These are phyloP conservation scores for Kodamaea laetipori DNA, from an alignment of 805 yeast species.

Conservation along the genomic window DNA sequence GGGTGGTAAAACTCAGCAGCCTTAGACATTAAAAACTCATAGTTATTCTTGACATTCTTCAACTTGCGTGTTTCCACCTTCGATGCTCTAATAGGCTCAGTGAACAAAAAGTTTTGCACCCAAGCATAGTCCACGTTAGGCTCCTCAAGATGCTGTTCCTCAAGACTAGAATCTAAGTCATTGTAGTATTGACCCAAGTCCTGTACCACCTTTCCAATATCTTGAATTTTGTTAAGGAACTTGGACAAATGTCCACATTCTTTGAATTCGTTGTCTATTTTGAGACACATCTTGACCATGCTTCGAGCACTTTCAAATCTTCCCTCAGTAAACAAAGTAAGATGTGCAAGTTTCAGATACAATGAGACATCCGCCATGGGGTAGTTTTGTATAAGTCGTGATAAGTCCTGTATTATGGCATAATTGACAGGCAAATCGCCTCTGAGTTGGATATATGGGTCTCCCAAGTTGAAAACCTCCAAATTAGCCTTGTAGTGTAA, in stretches of 20 bases:
- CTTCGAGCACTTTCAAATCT: slow-evolving; percentile 55
- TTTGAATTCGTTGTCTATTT: slow-evolving; percentile 71
- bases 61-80: slow-evolving; percentile 27
- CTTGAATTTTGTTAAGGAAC: slow-evolving; percentile 49
- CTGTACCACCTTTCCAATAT: slow-evolving; percentile 41
- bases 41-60: slow-evolving; percentile 41
- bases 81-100: slow-evolving; percentile 29
- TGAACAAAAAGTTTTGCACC: slow-evolving; percentile 28
- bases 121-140: slow-evolving; percentile 26
- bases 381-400: slow-evolving; percentile 28
- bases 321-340: slow-evolving; percentile 49
- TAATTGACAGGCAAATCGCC: slow-evolving; percentile 15
- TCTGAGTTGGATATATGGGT: slow-evolving; percentile 6
- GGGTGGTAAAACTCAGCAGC: slow-evolving; percentile 32
- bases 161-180: slow-evolving; percentile 24
- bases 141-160: slow-evolving; percentile 16
- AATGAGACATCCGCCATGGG: slow-evolving; percentile 27
- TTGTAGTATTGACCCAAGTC: slow-evolving; percentile 33
- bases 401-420: slow-evolving; percentile 27
- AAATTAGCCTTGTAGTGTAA: slow-evolving; percentile 24
- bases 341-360: slow-evolving; percentile 31
- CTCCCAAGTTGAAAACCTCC: slow-evolving; percentile 20
- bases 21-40: slow-evolving; percentile 44
- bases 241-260: slow-evolving; percentile 60
- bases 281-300: slow-evolving; percentile 66